phyloP scores from a whole-genome alignment of 148 eudicot genomes.

The Spergularia bocconei region DNA sequence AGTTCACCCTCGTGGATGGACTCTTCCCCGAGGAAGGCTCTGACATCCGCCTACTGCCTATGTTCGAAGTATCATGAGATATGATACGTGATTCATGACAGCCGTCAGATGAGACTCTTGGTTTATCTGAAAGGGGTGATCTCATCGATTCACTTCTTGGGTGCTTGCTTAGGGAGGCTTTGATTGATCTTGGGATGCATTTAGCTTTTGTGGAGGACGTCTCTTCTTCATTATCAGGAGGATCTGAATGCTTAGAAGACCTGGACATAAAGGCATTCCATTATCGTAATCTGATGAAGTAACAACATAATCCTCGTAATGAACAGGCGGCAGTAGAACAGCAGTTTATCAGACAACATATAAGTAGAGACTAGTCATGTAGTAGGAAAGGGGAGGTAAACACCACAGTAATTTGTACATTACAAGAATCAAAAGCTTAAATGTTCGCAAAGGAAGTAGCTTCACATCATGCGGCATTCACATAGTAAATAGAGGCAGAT shows the following conservation, averaged over 20 bases:
- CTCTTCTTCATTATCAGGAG: constrained; percentile 43
- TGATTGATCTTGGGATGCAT: constrained; percentile 73
- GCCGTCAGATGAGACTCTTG: constrained; percentile 61
- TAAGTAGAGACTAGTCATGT: background rate
- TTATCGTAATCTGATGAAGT: background rate
- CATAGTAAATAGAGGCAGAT: background rate
- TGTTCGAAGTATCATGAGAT: constrained; percentile 39
- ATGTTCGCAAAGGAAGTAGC: too few species aligned
- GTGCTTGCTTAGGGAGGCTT: constrained; percentile 57
- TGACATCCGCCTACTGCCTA: constrained; percentile 63
- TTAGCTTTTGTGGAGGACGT: constrained; percentile 40
- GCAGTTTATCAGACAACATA: background rate
- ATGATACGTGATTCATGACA: constrained; percentile 40
- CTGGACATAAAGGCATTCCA: constrained; percentile 26
- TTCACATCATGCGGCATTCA: background rate
- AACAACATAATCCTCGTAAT: too few species aligned
- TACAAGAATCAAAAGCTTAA: too few species aligned
- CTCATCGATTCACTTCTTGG: constrained; percentile 74
- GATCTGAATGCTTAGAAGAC: constrained; percentile 39
- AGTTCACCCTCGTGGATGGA: constrained; percentile 35
- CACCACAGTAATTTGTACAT: too few species aligned
- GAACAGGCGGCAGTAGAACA: too few species aligned
- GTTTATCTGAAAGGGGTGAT: constrained; percentile 78
- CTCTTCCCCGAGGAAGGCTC: constrained; percentile 42
- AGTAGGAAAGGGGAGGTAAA: background rate